Conservation (phyloP, 1,139 yeast species). For the Taiozyma sp. region DNA sequence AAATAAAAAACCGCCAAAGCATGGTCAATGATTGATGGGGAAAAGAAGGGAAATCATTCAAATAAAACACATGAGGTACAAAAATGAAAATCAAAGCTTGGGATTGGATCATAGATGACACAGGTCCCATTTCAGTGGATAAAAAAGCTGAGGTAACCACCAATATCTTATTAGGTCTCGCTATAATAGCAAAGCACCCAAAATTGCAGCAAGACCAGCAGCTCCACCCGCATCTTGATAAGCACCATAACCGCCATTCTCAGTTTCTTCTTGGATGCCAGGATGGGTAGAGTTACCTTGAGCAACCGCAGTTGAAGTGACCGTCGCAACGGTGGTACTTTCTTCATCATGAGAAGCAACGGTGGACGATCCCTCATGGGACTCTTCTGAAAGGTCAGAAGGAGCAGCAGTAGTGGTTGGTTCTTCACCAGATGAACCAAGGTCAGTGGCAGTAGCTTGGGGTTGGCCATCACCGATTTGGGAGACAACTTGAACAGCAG, state of each 20-base stretch:
- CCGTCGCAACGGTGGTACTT: not conserved
- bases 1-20: not conserved
- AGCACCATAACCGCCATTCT: conserved; percentile 11
- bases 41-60: not conserved
- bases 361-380: conserved; percentile 6
- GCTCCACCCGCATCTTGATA: conserved; percentile 2
- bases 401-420: conserved; percentile 1
- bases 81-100: not conserved
- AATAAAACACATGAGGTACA: not conserved
- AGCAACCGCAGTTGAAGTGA: conserved; percentile 1
- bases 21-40: not conserved
- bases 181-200: conserved; percentile 17
- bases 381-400: not conserved
- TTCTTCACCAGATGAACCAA: conserved; percentile 2
- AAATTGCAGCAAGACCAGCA: conserved; percentile 15
- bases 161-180: not conserved
- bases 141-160: not conserved
- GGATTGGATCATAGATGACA: not conserved
- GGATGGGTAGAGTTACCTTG: conserved; percentile 8
- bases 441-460: conserved; percentile 14
- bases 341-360: not conserved
- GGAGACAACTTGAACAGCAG: conserved; percentile 5
- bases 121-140: not conserved
- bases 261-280: conserved; percentile 9
- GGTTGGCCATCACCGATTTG: conserved; percentile 31